Evolutionary conservation across 2,329 filamentous ascomycete genomes (phyloP), one percentile per base, ranked within the genome.

Genomic region (Raffaelea albimanens): DNA sequence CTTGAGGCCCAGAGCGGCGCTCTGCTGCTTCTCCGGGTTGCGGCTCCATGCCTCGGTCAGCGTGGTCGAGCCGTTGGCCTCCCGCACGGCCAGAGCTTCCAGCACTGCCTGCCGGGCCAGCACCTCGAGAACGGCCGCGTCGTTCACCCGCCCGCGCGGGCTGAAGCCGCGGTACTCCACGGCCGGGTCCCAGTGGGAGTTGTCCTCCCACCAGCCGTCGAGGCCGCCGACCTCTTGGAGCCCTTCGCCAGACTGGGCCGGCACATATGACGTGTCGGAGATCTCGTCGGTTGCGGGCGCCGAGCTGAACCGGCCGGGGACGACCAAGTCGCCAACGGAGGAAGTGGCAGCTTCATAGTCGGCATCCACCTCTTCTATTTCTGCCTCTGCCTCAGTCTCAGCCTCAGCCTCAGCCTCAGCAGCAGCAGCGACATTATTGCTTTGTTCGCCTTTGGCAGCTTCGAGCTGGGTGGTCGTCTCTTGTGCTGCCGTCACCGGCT

Each of bases 121-220:
- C 11, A 71, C 66, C 60, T 76, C 71, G 16, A 80, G 58, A 11
- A 74, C 55, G 1, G 60, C 60, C 22, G 63, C 58, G 29, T 78
- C 70, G 23, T 60, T 58, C 9, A 73, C 62, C 57, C 65, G 69
- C 1, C 61, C 56, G 5, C 55, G 48, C 33, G 62, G 61, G 44
- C 61, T 63, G 53, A 78, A 80, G 2, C 67, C 65, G 16, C 56
- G 57, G 52, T 74, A 71, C 43, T 66, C 56, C 55, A 67, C 70
- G 50, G 68, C 67, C 34, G 62, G 49, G 42, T 65, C 65, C 74
- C 76, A 80, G 56, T 78, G 67, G n/a, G 66, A 65, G n/a, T 63
- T 61, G 45, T 66, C 59, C 8, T 77, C 67, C 75, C 76, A 81
- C 76, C 75, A 81, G 22, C 61, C 62, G 31, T 62, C 62, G 34